phyloP scores from a whole-genome alignment of 192 early-diverging fungal genomes.

The Coemansia sp. region DNA sequence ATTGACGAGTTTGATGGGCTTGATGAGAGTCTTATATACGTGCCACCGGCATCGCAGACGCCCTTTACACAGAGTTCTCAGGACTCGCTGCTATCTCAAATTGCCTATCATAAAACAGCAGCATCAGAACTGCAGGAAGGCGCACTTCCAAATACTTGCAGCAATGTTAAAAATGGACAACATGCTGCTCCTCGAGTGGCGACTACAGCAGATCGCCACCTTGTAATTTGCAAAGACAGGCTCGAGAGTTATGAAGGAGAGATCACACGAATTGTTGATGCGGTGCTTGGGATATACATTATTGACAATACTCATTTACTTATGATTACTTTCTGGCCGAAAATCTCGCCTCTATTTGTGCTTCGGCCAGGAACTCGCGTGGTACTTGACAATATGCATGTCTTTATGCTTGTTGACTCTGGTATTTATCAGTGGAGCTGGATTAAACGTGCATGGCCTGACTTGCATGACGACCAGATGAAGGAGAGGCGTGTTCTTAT shows the following conservation, averaged over 20 bases:
- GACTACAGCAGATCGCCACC: slow-evolving; percentile 9
- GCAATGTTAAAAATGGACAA: neutral
- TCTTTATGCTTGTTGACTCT: slow-evolving; percentile 27
- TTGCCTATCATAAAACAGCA: neutral
- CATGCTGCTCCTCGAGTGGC: neutral
- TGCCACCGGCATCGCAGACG: slow-evolving; percentile 7
- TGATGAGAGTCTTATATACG: slow-evolving; percentile 11
- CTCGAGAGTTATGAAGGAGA: slow-evolving; percentile 47
- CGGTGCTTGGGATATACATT: slow-evolving; percentile 35
- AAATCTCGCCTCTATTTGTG: slow-evolving; percentile 19
- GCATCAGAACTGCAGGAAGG: neutral
- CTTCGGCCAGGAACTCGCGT: slow-evolving; percentile 42
- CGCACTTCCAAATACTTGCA: neutral
- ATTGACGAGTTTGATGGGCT: slow-evolving; percentile 31
- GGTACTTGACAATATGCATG: slow-evolving; percentile 35
- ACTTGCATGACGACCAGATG: neutral
- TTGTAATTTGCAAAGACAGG: slow-evolving; percentile 15
- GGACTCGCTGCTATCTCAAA: slow-evolving; percentile 25
- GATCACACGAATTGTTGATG: slow-evolving; percentile 30
- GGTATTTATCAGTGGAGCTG: slow-evolving; percentile 36
- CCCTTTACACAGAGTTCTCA: slow-evolving; percentile 33
- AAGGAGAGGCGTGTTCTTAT: slow-evolving; percentile 14
- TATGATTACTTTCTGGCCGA: slow-evolving; percentile 37
- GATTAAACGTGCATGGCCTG: slow-evolving; percentile 15
- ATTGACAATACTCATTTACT: slow-evolving; percentile 35